Evolutionary conservation across 768 basidiomycete genomes (phyloP).

Genomic region (Leucosporidium creatinivorum): DNA sequence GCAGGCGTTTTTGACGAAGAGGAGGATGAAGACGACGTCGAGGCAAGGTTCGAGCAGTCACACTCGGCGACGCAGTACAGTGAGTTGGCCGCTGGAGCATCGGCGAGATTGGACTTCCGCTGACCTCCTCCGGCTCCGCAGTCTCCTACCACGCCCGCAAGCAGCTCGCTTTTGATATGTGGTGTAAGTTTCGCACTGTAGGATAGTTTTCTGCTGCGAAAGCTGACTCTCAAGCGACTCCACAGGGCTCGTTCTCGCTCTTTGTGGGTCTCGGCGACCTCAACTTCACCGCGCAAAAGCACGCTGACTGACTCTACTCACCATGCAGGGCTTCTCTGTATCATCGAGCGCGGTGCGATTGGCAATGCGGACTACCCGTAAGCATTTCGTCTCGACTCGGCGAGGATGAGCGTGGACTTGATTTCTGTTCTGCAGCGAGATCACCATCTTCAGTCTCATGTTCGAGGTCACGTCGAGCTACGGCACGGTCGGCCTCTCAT

Average conservation of each 20-base stretch:
- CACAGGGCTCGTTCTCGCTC: too few species aligned
- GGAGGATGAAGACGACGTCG: conserved; percentile 24
- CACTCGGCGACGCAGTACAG: conserved; percentile 35
- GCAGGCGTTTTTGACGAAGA: conserved; percentile 21
- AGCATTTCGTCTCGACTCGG: background rate
- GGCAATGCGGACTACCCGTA: conserved; percentile 15
- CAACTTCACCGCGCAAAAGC: too few species aligned
- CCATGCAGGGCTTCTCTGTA: conserved; percentile 52
- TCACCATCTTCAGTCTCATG: conserved; percentile 32
- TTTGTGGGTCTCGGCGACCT: too few species aligned
- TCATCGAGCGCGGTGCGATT: conserved; percentile 56
- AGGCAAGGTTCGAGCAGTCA: conserved; percentile 29
- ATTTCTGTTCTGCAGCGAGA: conserved; percentile 1
- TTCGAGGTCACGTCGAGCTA: conserved; percentile 65
- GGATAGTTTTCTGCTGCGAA: too few species aligned
- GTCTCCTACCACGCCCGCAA: conserved; percentile 58
- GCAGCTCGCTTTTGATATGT: conserved; percentile 95
- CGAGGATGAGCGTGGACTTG: background rate
- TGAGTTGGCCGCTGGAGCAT: too few species aligned
- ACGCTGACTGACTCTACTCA: too few species aligned
- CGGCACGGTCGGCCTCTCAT: conserved; percentile 78
- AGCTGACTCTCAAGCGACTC: background rate
- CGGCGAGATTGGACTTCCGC: too few species aligned
- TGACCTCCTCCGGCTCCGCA: too few species aligned
- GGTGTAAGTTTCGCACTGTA: conserved; percentile 59